Evolutionary conservation across 2,329 filamentous ascomycete species (phyloP).

Genomic region (Alternaria sp.): DNA sequence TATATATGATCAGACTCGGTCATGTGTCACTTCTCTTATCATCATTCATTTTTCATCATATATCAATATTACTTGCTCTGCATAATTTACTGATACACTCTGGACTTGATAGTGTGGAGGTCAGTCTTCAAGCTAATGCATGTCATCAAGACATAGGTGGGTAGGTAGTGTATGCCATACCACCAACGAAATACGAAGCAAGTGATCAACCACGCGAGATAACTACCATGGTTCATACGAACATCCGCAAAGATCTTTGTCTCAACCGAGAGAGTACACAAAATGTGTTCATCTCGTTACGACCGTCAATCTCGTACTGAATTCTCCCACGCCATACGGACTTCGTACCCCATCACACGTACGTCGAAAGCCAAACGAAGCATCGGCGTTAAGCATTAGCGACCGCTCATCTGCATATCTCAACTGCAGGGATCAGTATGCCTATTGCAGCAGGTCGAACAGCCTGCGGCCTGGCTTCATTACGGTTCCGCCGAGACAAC

Average conservation of each 20-base stretch:
- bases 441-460: not conserved
- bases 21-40: not conserved
- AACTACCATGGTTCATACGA: not conserved
- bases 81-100: not conserved
- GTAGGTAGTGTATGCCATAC: not conserved
- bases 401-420: not conserved
- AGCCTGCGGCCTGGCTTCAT: conserved; percentile 1
- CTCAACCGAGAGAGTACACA: not conserved
- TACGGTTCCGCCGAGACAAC: not conserved
- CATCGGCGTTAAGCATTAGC: conserved; percentile 2
- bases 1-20: not conserved
- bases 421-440: not conserved
- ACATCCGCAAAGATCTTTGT: not conserved
- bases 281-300: not conserved
- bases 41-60: not conserved
- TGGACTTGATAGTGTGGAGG: not conserved
- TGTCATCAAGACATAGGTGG: not conserved
- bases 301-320: not conserved
- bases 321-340: not conserved
- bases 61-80: not conserved
- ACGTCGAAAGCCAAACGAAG: not conserved
- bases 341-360: not conserved
- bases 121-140: not conserved
- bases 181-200: not conserved
- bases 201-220: not conserved